Evolutionary conservation across 2,329 filamentous ascomycete genomes (phyloP), one percentile per base, ranked within the genome.

Genomic region (Colletotrichum coccodes): DNA sequence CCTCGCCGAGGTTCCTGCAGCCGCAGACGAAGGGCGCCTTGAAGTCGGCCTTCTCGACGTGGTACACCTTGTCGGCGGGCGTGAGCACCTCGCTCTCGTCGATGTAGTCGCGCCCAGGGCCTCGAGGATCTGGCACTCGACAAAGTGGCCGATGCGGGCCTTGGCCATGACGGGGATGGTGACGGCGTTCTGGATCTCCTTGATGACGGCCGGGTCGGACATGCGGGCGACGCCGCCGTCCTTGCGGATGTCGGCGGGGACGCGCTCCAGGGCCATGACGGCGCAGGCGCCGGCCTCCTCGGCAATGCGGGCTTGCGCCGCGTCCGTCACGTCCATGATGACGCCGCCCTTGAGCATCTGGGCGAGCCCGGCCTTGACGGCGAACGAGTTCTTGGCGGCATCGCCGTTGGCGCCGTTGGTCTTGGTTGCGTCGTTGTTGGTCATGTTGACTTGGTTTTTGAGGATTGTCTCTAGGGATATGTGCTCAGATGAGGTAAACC

Each of bases 161-260:
- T 99, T 99, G 72, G 96, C 96, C 96, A 99, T 98, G 81, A 99
- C 96, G 75, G 96, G 96, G 76, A 98, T 98, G 61, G 95, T 98
- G 53, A 98, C 96, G 46, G 94, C 91, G 3, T 87, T 90, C 90
- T 98, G 97, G 80, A 99, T 98, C 81, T 95, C 93, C 83, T 92
- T 92, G 87, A 98, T 98, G 89, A 98, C 93, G 75, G 88, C 85
- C 2, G 96, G 96, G 84, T 98, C 95, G 2, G 93, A 96, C 96
- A 99, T 99, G 81, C 96, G 92, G 14, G 94, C 94, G 26, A 99
- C 96, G 78, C 96, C 96, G 75, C 96, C 96, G 80, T 97, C 88
- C 70, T 87, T 91, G 75, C 96, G 91, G 80, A 99, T 99, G 82
- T 99, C 96, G 76, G 96, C 95, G 59, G 96, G 96, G 57, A 98